These are phyloP conservation scores for Hypocrella siamensis DNA, from an alignment of 2,329 filamentous ascomycete species.

Conservation along the genomic window DNA sequence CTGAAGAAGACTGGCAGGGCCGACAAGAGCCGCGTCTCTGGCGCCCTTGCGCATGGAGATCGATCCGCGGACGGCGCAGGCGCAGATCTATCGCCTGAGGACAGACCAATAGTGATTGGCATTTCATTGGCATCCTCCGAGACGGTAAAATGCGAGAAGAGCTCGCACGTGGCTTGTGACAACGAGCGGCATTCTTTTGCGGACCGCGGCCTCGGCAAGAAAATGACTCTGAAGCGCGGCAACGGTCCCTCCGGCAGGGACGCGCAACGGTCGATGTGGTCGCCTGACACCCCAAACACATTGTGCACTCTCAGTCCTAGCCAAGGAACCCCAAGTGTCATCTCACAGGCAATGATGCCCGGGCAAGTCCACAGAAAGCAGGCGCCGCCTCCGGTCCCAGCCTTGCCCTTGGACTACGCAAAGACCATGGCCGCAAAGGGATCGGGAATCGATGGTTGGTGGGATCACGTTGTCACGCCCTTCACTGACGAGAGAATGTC, in stretches of 20 bases:
- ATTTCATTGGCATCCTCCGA: slow-evolving; percentile 43
- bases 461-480: slow-evolving; percentile 61
- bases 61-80: slow-evolving; percentile 13
- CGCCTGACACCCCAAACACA: slow-evolving; percentile 42
- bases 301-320: slow-evolving; percentile 22
- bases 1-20: slow-evolving; percentile 29
- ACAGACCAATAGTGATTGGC: slow-evolving; percentile 59
- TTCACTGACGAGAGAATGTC: slow-evolving; percentile 35
- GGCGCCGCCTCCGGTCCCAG: slow-evolving; percentile 47
- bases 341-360: slow-evolving; percentile 36
- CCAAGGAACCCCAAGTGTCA: slow-evolving; percentile 42
- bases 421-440: no score
- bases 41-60: slow-evolving; percentile 12
- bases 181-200: slow-evolving; percentile 16
- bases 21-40: slow-evolving; percentile 11
- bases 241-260: not conserved
- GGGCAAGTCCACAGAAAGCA: slow-evolving; percentile 13
- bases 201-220: not conserved
- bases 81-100: slow-evolving; percentile 47
- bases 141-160: slow-evolving; percentile 17
- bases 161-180: slow-evolving; percentile 31
- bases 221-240: not conserved
- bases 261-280: slow-evolving; percentile 35
- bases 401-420: slow-evolving; percentile 32
- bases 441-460: slow-evolving; percentile 54